Base-by-base conservation (phyloP, 2,329 filamentous ascomycete species). In the Acephala macrosclerotiorum region DNA sequence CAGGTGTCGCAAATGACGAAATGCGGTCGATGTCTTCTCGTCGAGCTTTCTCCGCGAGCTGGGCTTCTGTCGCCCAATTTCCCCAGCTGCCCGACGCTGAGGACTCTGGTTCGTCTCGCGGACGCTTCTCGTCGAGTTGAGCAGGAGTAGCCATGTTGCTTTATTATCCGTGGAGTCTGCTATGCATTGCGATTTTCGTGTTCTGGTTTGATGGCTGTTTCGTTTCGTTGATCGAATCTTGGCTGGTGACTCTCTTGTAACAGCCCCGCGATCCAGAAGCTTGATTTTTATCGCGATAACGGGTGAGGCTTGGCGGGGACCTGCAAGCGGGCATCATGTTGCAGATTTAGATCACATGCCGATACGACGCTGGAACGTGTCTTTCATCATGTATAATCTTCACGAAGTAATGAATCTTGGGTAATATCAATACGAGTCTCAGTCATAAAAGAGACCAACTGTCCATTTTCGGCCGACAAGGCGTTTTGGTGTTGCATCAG, bases 41-140 rank as follows among this genome's bases (percentile, higher is more conserved):
- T 56, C 36, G 60, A 14, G 42, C 58, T 53, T 72, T 72, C 60
- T 71, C 70, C 60, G 62, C 64, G 22, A 71, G 51, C 36, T 72
- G 70, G 8, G 67, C 67, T 47, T 51, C 47, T 16, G 69, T 71
- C 38, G 71, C 70, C 49, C 66, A 55, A 16, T 33, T 26, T 35
- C 58, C 60, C 8, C 53, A 36, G 22, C 53, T 16, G 47, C 20
- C 12, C 4, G n/a, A 55, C 22, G 57, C 22, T 16, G 38, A 60
- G n/a, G 18, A 53, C 22, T 68, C 59, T 55, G 66, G 59, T 55
- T 64, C 58, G 29, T 60, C 55, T n/a, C 29, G 36, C 38, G 18
- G 55, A 36, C 55, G 29, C n/a, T 57, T 57, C 55, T 63, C 60
- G 12, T 56, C 60, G 25, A 49, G 36, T 36, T 63, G 60, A 18